Evolutionary conservation across 1,139 yeast genomes (phyloP).

Genomic region (Saccharomyces hybrid): DNA sequence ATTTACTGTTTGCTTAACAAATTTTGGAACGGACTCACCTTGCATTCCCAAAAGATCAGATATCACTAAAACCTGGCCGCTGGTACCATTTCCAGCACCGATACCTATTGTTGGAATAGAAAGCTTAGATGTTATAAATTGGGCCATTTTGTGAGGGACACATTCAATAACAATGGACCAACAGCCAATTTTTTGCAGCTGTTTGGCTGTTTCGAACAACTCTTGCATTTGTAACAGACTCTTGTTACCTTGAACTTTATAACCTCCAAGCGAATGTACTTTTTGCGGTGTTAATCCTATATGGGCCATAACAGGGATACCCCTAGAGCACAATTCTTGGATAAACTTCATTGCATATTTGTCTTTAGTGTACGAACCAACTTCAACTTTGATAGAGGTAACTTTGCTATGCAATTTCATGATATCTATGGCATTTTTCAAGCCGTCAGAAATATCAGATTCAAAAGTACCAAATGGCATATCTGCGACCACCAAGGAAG

Average conservation of each 20-base stretch:
- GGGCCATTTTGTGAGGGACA: slow-evolving; percentile 70
- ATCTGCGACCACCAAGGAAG: slow-evolving; percentile 71
- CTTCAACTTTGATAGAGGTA: slow-evolving; percentile 84
- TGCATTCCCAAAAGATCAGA: slow-evolving; percentile 78
- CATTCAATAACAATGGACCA: slow-evolving; percentile 77
- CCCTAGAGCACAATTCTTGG: slow-evolving; percentile 37
- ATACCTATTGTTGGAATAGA: slow-evolving; percentile 85
- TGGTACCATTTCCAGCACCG: slow-evolving; percentile 81
- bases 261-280: slow-evolving; percentile 75
- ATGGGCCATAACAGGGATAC: slow-evolving; percentile 90
- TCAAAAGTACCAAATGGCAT: slow-evolving; percentile 87
- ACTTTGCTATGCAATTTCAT: slow-evolving; percentile 56
- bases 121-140: slow-evolving; percentile 51
- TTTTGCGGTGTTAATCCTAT: slow-evolving; percentile 90
- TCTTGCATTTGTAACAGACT: slow-evolving; percentile 47
- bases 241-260: slow-evolving; percentile 70
- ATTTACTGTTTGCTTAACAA: slow-evolving; percentile 63
- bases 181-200: slow-evolving; percentile 70
- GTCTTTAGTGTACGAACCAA: slow-evolving; percentile 53
- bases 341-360: slow-evolving; percentile 23
- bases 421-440: slow-evolving; percentile 53
- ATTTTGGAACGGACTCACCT: slow-evolving; percentile 55
- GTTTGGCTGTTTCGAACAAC: slow-evolving; percentile 61
- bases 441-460: slow-evolving; percentile 53
- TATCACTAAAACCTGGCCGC: slow-evolving; percentile 88